Percentiles rank a stretch among this genome's conserved stretches.
These are phyloP conservation scores for Lentinus brumalis DNA, from an alignment of 768 basidiomycete species.

Conservation along the genomic window DNA sequence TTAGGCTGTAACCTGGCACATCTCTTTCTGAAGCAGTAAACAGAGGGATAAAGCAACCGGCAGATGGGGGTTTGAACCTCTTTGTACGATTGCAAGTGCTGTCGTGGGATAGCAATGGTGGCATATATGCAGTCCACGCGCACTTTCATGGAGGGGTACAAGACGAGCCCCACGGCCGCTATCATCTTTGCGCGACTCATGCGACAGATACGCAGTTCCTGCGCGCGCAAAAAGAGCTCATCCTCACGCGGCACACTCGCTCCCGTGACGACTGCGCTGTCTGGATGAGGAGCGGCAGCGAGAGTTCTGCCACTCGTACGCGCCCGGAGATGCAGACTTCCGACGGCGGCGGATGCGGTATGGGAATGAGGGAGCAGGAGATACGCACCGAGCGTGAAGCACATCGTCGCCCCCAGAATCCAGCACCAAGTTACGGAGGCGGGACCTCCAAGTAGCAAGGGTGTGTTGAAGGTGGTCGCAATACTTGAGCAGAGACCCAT, in stretches of 20 bases:
- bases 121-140: no score
- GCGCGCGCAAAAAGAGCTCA: background rate
- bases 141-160: background rate
- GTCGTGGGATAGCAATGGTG: no score
- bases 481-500: constrained; percentile 81
- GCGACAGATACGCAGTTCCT: background rate
- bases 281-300: background rate
- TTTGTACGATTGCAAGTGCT: no score
- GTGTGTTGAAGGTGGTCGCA: constrained; percentile 79
- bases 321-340: background rate
- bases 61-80: no score
- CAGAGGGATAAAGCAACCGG: no score
- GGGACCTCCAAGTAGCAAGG: constrained; percentile 68
- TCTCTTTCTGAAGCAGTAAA: no score
- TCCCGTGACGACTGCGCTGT: background rate
- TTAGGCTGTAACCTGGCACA: no score
- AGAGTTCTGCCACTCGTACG: background rate
- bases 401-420: constrained; percentile 72
- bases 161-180: background rate
- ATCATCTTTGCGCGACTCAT: background rate
- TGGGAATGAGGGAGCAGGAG: background rate
- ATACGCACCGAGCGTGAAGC: constrained; percentile 61
- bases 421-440: constrained; percentile 76
- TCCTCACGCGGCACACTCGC: background rate
- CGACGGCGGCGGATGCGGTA: background rate